Conservation (phyloP, 2,329 filamentous ascomycete species). For the Fusarium concolor region DNA sequence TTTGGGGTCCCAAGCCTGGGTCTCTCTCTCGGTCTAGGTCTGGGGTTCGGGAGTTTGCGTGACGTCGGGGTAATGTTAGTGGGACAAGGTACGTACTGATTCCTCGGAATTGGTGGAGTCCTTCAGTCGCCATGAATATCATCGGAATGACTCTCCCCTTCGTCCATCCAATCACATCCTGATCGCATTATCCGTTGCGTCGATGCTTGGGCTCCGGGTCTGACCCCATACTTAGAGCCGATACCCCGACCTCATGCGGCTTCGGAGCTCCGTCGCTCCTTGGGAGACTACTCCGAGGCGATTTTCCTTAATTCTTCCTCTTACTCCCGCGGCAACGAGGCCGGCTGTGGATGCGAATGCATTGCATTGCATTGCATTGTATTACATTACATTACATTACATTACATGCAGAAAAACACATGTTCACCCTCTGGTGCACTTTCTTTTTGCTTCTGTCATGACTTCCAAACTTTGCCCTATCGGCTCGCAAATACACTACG, state of each 20-base stretch:
- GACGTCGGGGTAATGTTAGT: slow-evolving; percentile 37
- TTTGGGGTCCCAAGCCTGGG: slow-evolving; percentile 17
- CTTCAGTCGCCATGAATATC: slow-evolving; percentile 19
- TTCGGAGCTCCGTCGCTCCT: slow-evolving; percentile 44
- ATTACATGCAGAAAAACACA: neutral
- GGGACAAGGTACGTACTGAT: slow-evolving; percentile 15
- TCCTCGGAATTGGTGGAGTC: slow-evolving; percentile 30
- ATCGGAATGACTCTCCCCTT: slow-evolving; percentile 25
- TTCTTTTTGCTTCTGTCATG: slow-evolving; percentile 20
- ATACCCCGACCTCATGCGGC: slow-evolving; percentile 42
- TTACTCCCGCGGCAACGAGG: slow-evolving; percentile 24
- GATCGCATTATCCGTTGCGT: slow-evolving; percentile 26
- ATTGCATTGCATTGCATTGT: slow-evolving; percentile 3
- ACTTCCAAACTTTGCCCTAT: slow-evolving; percentile 1
- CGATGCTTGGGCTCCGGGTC: slow-evolving; percentile 14
- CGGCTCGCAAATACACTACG: slow-evolving; percentile 17
- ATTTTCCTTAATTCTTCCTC: slow-evolving; percentile 27
- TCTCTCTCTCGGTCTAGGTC: slow-evolving; percentile 32
- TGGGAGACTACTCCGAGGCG: slow-evolving; percentile 34
- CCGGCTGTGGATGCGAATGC: slow-evolving; percentile 17
- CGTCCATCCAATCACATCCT: slow-evolving; percentile 26
- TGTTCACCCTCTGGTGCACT: neutral
- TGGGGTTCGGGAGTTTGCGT: slow-evolving; percentile 40
- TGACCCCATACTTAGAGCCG: slow-evolving; percentile 44
- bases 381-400: too few relatives aligned